Base-by-base conservation (phyloP, 2,329 filamentous ascomycete species). In the Penicillium sp. region DNA sequence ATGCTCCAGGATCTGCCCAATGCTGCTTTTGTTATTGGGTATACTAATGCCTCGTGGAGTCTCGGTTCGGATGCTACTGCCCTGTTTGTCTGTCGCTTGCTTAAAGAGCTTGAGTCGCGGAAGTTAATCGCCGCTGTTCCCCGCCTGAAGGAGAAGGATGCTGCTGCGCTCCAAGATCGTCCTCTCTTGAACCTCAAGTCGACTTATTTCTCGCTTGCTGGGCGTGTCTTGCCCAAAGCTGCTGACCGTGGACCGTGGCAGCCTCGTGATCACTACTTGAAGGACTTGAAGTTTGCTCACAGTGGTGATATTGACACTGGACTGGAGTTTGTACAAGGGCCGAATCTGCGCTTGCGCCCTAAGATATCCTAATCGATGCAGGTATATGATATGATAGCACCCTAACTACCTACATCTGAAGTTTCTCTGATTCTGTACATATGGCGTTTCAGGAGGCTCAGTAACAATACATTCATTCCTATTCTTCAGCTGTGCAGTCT, bases 1-100 rank as follows among this genome's bases (percentile, higher is more conserved):
- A 75, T 79, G 75, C 52, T 80, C 27, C 77, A 79, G 59, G 77
- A 79, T 58, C 40, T 79, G 6, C 77, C 77, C 17, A 80, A 79
- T 57, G 66, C 75, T 3, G 67, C 70, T 2, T 75, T 75, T 37
- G 65, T 79, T 15, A 72, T 79, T 49, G 77, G 77, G 0, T 80
- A 79, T 56, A 74, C 76, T 5, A 77, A 78, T 53, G 75, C 75
- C 3, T 75, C 75, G 6, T 80, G 77, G 77, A 79, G 77, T 0
- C 66, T 79, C 6, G 77, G 77, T 8, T 75, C 77, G 1, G 77
- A 80, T 58, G 74, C 77, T 4, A 76, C 77, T 2, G 75, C 76
- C 4, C 69, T 71, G 4, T 70, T 78, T n/a, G 62, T 77, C 50
- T 67, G 66, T 21, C 72, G 77, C 2, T 55, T 79, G 29, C 53